These are phyloP conservation scores for Capsicum pubescens DNA, from an alignment of 257 asterid genomes.

Conservation along the genomic window DNA sequence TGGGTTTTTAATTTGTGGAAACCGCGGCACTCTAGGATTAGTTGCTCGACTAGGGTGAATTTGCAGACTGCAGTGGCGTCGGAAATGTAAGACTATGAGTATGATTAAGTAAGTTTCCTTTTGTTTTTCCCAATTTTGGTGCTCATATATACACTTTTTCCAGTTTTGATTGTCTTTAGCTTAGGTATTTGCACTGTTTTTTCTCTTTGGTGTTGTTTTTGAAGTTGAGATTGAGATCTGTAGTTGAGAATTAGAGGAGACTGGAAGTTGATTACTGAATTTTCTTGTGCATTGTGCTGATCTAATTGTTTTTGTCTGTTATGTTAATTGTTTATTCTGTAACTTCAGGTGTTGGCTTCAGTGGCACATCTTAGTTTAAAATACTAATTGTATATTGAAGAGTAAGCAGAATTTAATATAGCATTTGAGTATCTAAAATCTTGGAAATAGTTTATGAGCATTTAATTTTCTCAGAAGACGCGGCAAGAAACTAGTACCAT, in stretches of 20 bases:
- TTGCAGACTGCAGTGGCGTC: not conserved
- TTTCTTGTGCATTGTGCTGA: not conserved
- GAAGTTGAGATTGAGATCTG: constrained; percentile 51
- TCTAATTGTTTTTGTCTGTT: constrained; percentile 15
- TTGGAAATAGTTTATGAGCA: not conserved
- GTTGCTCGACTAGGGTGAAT: not conserved
- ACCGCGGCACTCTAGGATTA: not conserved
- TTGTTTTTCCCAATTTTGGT: not conserved
- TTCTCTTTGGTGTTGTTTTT: not conserved
- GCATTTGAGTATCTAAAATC: not conserved
- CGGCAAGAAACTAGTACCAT: not conserved
- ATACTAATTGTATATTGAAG: constrained; percentile 11
- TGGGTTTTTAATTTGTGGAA: not conserved
- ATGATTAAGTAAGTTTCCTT: not conserved
- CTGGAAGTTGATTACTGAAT: constrained; percentile 15
- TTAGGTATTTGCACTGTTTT: not conserved
- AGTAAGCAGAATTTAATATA: constrained; percentile 4
- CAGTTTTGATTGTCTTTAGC: not conserved
- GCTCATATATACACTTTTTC: not conserved
- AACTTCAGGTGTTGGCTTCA: constrained; percentile 21
- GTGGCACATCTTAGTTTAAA: not conserved
- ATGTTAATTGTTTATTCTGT: constrained; percentile 19
- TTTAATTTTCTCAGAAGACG: not conserved
- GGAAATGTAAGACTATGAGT: not conserved
- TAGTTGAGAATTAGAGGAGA: constrained; percentile 21